A percentile compares a stretch with the other conserved stretches of the same genome.
phyloP scores from a whole-genome alignment of 1,284 basidiomycete genomes.

The Peniophora sp. region DNA sequence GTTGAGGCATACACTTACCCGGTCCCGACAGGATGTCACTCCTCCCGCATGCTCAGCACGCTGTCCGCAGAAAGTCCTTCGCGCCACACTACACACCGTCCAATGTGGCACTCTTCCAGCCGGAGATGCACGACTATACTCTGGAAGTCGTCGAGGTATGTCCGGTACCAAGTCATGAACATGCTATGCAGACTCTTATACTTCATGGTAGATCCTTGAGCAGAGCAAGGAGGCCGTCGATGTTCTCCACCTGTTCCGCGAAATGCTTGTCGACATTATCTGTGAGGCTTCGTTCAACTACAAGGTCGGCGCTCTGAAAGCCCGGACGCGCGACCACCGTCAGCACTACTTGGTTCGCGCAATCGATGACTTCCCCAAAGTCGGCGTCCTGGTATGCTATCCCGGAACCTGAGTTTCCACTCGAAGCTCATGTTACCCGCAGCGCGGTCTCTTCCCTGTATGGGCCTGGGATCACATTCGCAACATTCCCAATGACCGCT shows the following conservation, averaged over 20 bases:
- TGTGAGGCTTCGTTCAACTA: constrained; percentile 8
- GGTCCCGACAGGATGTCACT: constrained; percentile 11
- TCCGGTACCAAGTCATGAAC: background rate
- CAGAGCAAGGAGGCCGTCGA: constrained; percentile 5
- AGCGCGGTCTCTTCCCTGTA: background rate
- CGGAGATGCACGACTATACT: constrained; percentile 9
- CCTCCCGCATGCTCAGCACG: constrained; percentile 10
- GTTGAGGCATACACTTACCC: too few species aligned
- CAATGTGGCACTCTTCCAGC: constrained; percentile 12
- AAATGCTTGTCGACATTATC: constrained; percentile 11
- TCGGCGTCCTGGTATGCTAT: background rate
- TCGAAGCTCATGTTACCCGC: background rate
- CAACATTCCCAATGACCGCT: background rate
- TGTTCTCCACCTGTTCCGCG: constrained; percentile 11
- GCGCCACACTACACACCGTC: constrained; percentile 11
- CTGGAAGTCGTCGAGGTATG: constrained; percentile 9
- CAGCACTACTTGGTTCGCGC: background rate
- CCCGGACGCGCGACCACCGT: constrained; percentile 8
- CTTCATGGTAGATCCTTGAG: constrained; percentile 1
- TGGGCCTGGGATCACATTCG: background rate
- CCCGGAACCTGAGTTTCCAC: too few species aligned
- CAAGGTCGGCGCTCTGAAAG: constrained; percentile 7
- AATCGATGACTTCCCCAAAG: background rate
- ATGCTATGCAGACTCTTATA: background rate
- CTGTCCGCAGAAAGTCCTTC: constrained; percentile 8